Base-by-base conservation (phyloP, 2,329 filamentous ascomycete genomes). In the Fusarium austroafricanum region DNA sequence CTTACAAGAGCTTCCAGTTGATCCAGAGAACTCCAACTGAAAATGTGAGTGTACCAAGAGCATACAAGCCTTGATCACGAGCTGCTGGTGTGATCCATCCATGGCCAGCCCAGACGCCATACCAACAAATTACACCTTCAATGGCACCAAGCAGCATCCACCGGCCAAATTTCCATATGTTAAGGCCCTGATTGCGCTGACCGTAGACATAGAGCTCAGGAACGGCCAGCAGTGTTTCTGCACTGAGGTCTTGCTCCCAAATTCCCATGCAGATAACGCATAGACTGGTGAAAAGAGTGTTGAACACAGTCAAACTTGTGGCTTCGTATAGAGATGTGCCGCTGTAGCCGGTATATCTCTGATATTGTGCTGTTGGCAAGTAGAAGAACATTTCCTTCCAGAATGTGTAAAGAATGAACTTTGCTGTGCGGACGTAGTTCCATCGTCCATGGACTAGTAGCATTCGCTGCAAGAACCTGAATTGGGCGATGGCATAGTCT, bases 401-500 rank as follows among this genome's bases (percentile, higher is more conserved):
- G 77, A 97, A 97, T 0, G 94, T 97, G 54, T 90, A 90, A 6
- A 97, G 85, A 3, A 94, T 93, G 76, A 97, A 97, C 76, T 95
- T 95, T 80, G 91, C 92, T 0, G 92, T 94, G 17, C 93, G 87
- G 28, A 95, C 86, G 69, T 97, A 97, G 78, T 96, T 96, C 93
- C 93, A 97, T 11, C 93, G 86, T 1, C 93, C 93, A 75, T 97
- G 93, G 2, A 97, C 93, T 5, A 97, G 85, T 6, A 97, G 83
- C 10, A 97, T 82, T 54, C 93, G 91, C 65, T 94, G 88, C n/a
- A 97, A 79, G 80, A 97, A 97, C 12, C 93, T 85, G 76, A 97
- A 97, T 76, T 97, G 93, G 0, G 92, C 94, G 68, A 97, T 95
- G 4, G 92, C 91, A 76, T 96, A 97, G 78, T 97, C 94, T 1